Evolutionary conservation across 1,284 basidiomycete genomes (phyloP).

Genomic region (Phlebopus sp.): DNA sequence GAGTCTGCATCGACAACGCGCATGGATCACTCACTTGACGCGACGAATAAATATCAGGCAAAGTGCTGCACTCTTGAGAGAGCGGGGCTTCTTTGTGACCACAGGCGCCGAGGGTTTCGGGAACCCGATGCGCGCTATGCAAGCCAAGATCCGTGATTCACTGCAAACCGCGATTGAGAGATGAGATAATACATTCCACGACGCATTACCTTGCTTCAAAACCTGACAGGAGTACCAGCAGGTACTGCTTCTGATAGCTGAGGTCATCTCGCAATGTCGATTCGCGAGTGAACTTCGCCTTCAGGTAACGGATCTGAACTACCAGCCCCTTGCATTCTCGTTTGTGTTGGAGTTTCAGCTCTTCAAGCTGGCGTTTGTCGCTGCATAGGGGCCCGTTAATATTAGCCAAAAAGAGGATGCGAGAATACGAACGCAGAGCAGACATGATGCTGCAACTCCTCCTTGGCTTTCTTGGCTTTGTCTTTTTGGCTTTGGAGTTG

Average conservation of each 20-base stretch:
- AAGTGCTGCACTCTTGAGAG: constrained; percentile 58
- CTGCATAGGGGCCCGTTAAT: constrained; percentile 29
- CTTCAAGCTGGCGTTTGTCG: constrained; percentile 50
- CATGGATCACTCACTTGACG: constrained; percentile 50
- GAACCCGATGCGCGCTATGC: constrained; percentile 76
- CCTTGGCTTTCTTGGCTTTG: constrained; percentile 42
- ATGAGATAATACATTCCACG: neutral
- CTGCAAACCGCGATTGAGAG: constrained; percentile 37
- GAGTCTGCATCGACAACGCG: constrained; percentile 3
- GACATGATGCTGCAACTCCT: constrained; percentile 51
- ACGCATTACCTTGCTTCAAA: constrained; percentile 70
- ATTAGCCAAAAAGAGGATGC: neutral
- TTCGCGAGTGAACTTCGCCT: constrained; percentile 89
- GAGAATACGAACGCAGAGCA: constrained; percentile 49
- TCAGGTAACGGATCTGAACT: constrained; percentile 88
- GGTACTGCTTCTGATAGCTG: constrained; percentile 84
- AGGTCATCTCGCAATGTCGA: constrained; percentile 77
- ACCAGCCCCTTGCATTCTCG: constrained; percentile 86
- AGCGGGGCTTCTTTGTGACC: constrained; percentile 38
- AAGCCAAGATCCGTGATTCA: constrained; percentile 74
- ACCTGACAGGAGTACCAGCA: constrained; percentile 58
- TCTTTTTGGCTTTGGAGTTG: constrained; percentile 61
- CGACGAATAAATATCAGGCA: constrained; percentile 67
- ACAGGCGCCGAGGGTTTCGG: constrained; percentile 36
- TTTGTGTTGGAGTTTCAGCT: constrained; percentile 67